phyloP scores from a whole-genome alignment of 345 rosid genomes.

The Euphorbia tirucalli region DNA sequence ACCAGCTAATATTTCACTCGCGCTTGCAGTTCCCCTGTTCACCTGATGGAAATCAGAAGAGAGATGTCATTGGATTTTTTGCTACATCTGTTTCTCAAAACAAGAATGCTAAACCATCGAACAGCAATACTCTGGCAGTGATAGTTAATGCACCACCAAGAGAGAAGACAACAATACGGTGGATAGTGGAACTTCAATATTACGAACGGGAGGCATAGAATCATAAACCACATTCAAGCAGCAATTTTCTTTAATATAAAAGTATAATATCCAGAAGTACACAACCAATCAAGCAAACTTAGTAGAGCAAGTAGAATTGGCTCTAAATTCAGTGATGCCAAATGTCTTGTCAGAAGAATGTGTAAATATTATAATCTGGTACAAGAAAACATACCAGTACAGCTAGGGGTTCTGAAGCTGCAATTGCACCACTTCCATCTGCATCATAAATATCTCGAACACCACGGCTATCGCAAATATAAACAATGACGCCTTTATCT shows the following conservation, averaged over 20 bases:
- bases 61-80: neutral
- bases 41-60: conserved; percentile 48
- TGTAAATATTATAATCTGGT: neutral
- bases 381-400: conserved; percentile 52
- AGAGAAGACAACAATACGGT: neutral
- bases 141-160: neutral
- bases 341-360: neutral
- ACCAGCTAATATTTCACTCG: conserved; percentile 93
- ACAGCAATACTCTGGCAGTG: neutral
- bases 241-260: neutral
- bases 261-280: neutral
- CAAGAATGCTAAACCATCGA: neutral
- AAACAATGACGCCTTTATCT: conserved; percentile 93
- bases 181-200: neutral
- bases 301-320: neutral
- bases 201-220: neutral
- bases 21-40: conserved; percentile 97
- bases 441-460: conserved; percentile 88
- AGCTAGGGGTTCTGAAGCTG: conserved; percentile 79
- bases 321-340: neutral
- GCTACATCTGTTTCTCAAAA: neutral
- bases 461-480: conserved; percentile 81
- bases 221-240: neutral
- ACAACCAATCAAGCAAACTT: neutral
- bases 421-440: conserved; percentile 76